phyloP scores from a whole-genome alignment of 1,284 basidiomycete genomes.

The Ustilago hordei region DNA sequence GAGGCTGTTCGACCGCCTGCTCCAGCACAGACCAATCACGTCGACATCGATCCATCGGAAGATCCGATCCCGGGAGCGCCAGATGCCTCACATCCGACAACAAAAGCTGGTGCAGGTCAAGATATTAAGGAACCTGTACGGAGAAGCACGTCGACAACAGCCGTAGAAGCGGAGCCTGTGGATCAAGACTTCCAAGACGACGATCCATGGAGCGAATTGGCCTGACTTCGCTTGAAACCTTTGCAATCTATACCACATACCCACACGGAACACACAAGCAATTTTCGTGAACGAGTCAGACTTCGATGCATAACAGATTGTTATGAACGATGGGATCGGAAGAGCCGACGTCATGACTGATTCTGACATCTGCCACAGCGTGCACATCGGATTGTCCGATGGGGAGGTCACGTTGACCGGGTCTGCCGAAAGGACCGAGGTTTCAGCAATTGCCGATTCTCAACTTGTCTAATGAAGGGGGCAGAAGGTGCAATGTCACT shows the following conservation, averaged over 20 bases:
- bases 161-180: neutral
- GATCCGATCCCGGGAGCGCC: neutral
- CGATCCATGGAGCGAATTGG: conserved; percentile 42
- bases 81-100: neutral
- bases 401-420: neutral
- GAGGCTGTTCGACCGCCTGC: neutral
- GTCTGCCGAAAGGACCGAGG: neutral
- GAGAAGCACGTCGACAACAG: neutral
- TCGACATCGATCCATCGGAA: neutral
- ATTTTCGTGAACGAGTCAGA: neutral
- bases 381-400: neutral
- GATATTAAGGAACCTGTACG: neutral
- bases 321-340: neutral
- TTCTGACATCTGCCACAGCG: neutral
- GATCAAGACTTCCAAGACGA: conserved; percentile 33
- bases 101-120: neutral
- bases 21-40: neutral
- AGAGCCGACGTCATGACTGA: neutral
- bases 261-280: neutral
- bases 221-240: neutral
- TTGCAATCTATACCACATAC: neutral
- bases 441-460: neutral
- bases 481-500: neutral
- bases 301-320: neutral
- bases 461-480: neutral